Evolutionary conservation across 2,329 filamentous ascomycete species (phyloP).

Genomic region (Pseudogymnoascus sp.): DNA sequence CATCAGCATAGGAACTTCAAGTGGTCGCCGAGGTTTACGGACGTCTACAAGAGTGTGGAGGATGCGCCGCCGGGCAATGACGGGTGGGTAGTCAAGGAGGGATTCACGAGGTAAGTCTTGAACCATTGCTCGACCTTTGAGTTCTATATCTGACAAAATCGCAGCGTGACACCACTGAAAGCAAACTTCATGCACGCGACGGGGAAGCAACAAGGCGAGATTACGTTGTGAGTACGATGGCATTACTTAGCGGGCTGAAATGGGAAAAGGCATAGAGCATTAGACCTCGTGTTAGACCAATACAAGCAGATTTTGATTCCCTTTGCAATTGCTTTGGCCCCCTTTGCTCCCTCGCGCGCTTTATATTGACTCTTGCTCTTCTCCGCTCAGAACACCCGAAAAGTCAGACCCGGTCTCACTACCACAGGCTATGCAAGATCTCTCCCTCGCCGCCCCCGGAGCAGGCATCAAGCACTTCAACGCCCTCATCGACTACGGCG

Average conservation of each 20-base stretch:
- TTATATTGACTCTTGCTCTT: background rate
- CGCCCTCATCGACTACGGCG: slow-evolving; percentile 75
- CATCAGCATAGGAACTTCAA: slow-evolving; percentile 85
- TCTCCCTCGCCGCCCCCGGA: slow-evolving; percentile 18
- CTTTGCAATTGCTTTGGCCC: background rate
- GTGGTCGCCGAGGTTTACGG: slow-evolving; percentile 80
- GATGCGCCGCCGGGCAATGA: slow-evolving; percentile 73
- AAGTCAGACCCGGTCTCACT: slow-evolving; percentile 8
- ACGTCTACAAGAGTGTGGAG: slow-evolving; percentile 83
- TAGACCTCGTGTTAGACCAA: slow-evolving; percentile 27
- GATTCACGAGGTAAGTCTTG: slow-evolving; percentile 64
- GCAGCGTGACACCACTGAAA: slow-evolving; percentile 77
- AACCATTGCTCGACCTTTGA: background rate
- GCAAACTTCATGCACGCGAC: slow-evolving; percentile 83
- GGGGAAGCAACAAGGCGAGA: slow-evolving; percentile 57
- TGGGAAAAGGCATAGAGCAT: slow-evolving; percentile 13
- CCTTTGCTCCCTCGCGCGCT: background rate
- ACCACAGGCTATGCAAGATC: slow-evolving; percentile 14
- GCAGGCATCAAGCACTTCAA: slow-evolving; percentile 40
- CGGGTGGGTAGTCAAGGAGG: slow-evolving; percentile 84
- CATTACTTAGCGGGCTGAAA: slow-evolving; percentile 14
- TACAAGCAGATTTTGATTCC: slow-evolving; percentile 13
- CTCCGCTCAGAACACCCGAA: background rate
- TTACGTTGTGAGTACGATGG: slow-evolving; percentile 67
- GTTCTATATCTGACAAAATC: slow-evolving; percentile 14